Evolutionary conservation across 2,329 filamentous ascomycete genomes (phyloP).

Genomic region (Penicillium aurantiogriseum): DNA sequence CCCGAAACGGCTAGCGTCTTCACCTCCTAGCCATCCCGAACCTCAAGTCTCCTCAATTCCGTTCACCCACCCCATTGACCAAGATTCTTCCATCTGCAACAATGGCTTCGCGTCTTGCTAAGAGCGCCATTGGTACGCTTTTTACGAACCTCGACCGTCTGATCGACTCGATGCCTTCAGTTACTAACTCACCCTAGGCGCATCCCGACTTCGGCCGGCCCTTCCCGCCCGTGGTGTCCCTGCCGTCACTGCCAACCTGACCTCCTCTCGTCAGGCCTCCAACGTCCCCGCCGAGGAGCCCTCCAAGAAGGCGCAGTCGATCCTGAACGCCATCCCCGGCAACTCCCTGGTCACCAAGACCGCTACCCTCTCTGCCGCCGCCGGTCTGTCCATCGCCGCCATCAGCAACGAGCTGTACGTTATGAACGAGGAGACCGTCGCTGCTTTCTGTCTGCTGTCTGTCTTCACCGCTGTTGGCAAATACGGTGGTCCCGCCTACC

Average conservation of each 20-base stretch:
- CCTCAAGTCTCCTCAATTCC: conserved; percentile 42
- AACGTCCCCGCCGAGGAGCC: conserved; percentile 82
- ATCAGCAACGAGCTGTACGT: conserved; percentile 99
- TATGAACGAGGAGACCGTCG: conserved; percentile 97
- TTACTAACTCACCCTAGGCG: conserved; percentile 61
- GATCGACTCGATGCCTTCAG: conserved; percentile 18
- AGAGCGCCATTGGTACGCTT: conserved; percentile 86
- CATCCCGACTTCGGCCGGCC: conserved; percentile 82
- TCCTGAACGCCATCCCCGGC: conserved; percentile 89
- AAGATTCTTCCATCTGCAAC: conserved; percentile 60
- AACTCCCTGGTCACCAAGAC: conserved; percentile 93
- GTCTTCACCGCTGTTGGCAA: conserved; percentile 92
- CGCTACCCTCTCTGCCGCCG: conserved; percentile 89
- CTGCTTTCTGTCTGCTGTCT: conserved; percentile 86
- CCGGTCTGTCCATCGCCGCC: conserved; percentile 86
- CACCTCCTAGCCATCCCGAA: conserved; percentile 40
- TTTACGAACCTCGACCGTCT: conserved; percentile 23
- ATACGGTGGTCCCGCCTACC: conserved; percentile 89
- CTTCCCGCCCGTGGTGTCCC: conserved; percentile 70
- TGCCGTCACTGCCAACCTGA: conserved; percentile 67
- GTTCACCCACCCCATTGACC: conserved; percentile 41
- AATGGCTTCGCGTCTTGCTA: conserved; percentile 98
- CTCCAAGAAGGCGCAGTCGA: conserved; percentile 94
- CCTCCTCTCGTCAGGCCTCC: conserved; percentile 68
- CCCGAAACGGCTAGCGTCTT: conserved; percentile 37